These are phyloP conservation scores for Triticum dicoccoides DNA, from an alignment of 176 grass and related monocot species.

Conservation along the genomic window DNA sequence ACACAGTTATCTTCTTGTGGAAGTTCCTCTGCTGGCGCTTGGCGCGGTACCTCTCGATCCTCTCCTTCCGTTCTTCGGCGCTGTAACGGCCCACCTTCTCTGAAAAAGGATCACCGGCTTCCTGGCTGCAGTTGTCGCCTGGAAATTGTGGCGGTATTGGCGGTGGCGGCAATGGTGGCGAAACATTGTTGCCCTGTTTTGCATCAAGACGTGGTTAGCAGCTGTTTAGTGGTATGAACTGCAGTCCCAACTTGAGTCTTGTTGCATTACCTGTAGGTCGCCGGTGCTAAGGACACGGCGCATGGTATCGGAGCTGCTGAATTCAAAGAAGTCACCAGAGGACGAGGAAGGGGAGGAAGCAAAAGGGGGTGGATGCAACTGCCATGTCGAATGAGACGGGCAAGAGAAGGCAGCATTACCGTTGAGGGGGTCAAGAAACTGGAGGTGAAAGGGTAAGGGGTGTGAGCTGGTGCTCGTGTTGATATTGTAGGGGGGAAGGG, in stretches of 20 bases:
- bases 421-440: constrained; percentile 1
- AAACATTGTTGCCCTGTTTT: constrained; percentile 51
- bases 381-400: constrained; percentile 29
- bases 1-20: constrained; percentile 90
- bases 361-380: constrained; percentile 35
- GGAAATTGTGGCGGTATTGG: background rate
- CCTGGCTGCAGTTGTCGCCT: constrained; percentile 38
- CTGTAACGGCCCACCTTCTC: constrained; percentile 70
- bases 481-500: constrained; percentile 34
- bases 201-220: background rate
- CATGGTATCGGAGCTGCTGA: constrained; percentile 41
- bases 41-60: constrained; percentile 69
- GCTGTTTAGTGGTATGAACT: background rate
- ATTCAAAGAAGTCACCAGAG: constrained; percentile 45
- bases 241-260: background rate
- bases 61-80: constrained; percentile 75
- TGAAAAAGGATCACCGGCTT: constrained; percentile 7
- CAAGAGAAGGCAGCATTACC: constrained; percentile 30
- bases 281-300: constrained; percentile 64
- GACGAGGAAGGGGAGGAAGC: constrained; percentile 45
- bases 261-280: constrained; percentile 64
- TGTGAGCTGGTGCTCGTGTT: constrained; percentile 36
- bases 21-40: constrained; percentile 93
- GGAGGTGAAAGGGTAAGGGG: constrained; percentile 21
- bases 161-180: background rate